phyloP scores from a whole-genome alignment of 2,329 filamentous ascomycete species.

The Cytospora mali region DNA sequence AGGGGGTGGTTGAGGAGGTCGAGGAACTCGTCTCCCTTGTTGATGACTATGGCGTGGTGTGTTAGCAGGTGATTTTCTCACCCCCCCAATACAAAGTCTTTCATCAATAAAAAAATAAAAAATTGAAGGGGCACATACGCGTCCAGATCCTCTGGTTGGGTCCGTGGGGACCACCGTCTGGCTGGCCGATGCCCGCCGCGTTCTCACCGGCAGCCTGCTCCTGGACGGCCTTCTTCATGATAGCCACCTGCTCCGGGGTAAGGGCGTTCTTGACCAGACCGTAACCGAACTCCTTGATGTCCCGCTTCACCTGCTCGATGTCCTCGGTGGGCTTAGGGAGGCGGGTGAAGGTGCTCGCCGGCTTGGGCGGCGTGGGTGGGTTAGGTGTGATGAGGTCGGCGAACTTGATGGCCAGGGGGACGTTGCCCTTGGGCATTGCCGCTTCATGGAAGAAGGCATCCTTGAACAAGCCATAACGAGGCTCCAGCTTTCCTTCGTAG shows the following conservation, averaged over 20 bases:
- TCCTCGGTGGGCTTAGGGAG: constrained; percentile 40
- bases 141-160: constrained; percentile 31
- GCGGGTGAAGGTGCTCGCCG: constrained; percentile 43
- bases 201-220: constrained; percentile 35
- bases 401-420: constrained; percentile 34
- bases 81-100: background rate
- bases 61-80: background rate
- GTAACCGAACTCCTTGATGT: constrained; percentile 35
- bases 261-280: constrained; percentile 35
- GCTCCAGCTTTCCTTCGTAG: constrained; percentile 34
- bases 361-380: constrained; percentile 28
- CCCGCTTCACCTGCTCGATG: constrained; percentile 34
- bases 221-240: constrained; percentile 32
- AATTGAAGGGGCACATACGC: background rate
- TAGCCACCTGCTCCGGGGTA: constrained; percentile 31
- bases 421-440: constrained; percentile 32
- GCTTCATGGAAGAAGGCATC: constrained; percentile 34
- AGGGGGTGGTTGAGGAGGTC: constrained; percentile 36
- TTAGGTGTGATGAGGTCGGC: constrained; percentile 33
- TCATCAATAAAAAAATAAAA: background rate
- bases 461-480: constrained; percentile 35
- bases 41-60: constrained; percentile 10
- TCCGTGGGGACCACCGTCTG: constrained; percentile 30
- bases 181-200: constrained; percentile 31
- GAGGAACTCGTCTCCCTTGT: constrained; percentile 36